A percentile compares a stretch with the other conserved stretches of the same genome.
Evolutionary conservation across 73 alveolate genomes (phyloP).

Genomic region (Blepharisma japonicum): DNA sequence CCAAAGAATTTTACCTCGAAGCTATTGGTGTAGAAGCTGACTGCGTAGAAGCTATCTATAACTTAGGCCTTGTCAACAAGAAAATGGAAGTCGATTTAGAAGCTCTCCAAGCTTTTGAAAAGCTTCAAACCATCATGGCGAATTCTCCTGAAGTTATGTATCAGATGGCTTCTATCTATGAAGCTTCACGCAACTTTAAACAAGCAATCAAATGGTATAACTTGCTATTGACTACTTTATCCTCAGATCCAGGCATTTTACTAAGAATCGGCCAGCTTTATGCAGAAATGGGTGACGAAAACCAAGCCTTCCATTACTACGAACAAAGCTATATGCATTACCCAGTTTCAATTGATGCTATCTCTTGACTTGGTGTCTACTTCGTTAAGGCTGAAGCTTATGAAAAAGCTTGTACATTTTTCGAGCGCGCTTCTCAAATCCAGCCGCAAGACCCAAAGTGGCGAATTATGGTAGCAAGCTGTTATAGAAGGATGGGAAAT

Average conservation of each 20-base stretch:
- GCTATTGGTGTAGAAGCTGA: conserved; percentile 99
- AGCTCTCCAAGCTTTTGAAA: conserved; percentile 98
- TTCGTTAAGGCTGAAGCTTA: conserved; percentile 89
- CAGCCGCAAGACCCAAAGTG: conserved; percentile 95
- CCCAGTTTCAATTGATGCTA: conserved; percentile 93
- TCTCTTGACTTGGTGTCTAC: conserved; percentile 93
- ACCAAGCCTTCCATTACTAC: conserved; percentile 94
- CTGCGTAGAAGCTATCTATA: conserved; percentile 99
- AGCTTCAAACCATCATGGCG: conserved; percentile 96
- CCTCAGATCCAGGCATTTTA: conserved; percentile 89
- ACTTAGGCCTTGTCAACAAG: conserved; percentile 93
- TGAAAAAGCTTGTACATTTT: conserved; percentile 96
- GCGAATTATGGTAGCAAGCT: conserved; percentile 95
- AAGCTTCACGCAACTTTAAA: conserved; percentile 88
- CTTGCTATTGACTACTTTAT: conserved; percentile 83
- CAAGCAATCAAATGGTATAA: conserved; percentile 96
- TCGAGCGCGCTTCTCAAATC: conserved; percentile 96
- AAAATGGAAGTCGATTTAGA: conserved; percentile 82
- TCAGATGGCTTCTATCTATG: conserved; percentile 94
- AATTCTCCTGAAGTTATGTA: conserved; percentile 94
- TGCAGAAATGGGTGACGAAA: conserved; percentile 65
- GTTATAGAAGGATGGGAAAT: conserved; percentile 89
- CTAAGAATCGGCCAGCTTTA: conserved; percentile 38
- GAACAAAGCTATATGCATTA: conserved; percentile 92
- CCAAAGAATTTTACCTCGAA: conserved; percentile 98